Evolutionary conservation across 805 yeast genomes (phyloP).

Genomic region (Hanseniaspora lachancei): DNA sequence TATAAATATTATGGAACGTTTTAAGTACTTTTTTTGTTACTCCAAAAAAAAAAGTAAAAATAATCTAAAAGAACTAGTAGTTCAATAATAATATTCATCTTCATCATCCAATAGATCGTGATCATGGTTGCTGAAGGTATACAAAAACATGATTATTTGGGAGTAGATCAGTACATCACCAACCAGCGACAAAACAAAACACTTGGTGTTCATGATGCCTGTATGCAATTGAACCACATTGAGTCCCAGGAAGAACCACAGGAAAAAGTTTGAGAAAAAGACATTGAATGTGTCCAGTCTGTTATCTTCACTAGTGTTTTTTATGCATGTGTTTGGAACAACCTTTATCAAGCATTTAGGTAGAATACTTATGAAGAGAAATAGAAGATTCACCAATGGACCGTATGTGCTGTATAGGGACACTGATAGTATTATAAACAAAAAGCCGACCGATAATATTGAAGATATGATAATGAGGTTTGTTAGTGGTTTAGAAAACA

Average conservation of each 20-base stretch:
- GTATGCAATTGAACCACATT: constrained; percentile 9
- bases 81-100: constrained; percentile 8
- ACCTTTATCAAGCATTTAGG: constrained; percentile 50
- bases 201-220: constrained; percentile 2
- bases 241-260: constrained; percentile 11
- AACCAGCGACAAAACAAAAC: constrained; percentile 6
- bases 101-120: constrained; percentile 5
- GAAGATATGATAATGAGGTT: constrained; percentile 36
- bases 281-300: constrained; percentile 8
- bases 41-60: neutral
- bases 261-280: constrained; percentile 9
- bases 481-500: constrained; percentile 31
- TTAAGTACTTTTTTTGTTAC: neutral
- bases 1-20: neutral
- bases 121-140: neutral
- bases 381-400: constrained; percentile 61
- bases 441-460: constrained; percentile 69
- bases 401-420: constrained; percentile 83
- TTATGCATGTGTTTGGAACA: constrained; percentile 47
- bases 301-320: constrained; percentile 32
- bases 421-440: constrained; percentile 75
- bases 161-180: constrained; percentile 9
- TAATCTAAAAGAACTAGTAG: neutral
- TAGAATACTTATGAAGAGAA: constrained; percentile 56
- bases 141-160: constrained; percentile 6